Percentiles rank a stretch among this genome's conserved stretches.
Evolutionary conservation across 108 stramenopile species (phyloP).

Genomic region (Nitzschia inconspicua): DNA sequence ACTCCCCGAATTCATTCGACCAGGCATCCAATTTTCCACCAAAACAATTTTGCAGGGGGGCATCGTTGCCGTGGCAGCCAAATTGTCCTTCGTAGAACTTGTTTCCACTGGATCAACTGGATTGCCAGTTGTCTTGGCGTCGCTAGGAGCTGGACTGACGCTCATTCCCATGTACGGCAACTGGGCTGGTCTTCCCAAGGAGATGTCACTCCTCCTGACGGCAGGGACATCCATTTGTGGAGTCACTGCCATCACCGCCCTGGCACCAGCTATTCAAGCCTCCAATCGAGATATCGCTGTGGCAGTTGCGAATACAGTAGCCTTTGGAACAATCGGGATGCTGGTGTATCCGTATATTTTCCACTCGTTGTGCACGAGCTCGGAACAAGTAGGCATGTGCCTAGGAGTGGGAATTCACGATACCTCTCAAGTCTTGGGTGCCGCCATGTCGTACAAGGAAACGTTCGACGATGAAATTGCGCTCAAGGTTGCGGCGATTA

Average conservation of each 20-base stretch:
- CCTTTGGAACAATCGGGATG: conserved; percentile 62
- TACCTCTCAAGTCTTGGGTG: conserved; percentile 55
- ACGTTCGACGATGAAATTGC: conserved; percentile 45
- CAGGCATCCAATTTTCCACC: conserved; percentile 50
- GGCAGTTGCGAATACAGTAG: conserved; percentile 63
- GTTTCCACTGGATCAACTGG: conserved; percentile 39
- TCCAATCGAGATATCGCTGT: conserved; percentile 47
- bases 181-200: conserved; percentile 32
- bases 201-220: conserved; percentile 45
- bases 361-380: conserved; percentile 23
- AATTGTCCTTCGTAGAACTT: conserved; percentile 46
- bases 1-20: conserved; percentile 26
- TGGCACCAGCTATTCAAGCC: conserved; percentile 56
- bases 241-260: conserved; percentile 60
- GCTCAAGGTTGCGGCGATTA: conserved; percentile 48
- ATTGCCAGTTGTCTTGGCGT: conserved; percentile 41
- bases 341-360: conserved; percentile 51
- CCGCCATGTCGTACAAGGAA: conserved; percentile 50
- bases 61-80: conserved; percentile 57
- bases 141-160: conserved; percentile 41
- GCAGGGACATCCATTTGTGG: conserved; percentile 66
- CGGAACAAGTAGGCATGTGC: conserved; percentile 54
- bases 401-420: conserved; percentile 59
- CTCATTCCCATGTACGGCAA: conserved; percentile 40
- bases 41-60: conserved; percentile 54